Base-by-base conservation (phyloP, 2,329 filamentous ascomycete species). In the Coniochaeta prunicola region DNA sequence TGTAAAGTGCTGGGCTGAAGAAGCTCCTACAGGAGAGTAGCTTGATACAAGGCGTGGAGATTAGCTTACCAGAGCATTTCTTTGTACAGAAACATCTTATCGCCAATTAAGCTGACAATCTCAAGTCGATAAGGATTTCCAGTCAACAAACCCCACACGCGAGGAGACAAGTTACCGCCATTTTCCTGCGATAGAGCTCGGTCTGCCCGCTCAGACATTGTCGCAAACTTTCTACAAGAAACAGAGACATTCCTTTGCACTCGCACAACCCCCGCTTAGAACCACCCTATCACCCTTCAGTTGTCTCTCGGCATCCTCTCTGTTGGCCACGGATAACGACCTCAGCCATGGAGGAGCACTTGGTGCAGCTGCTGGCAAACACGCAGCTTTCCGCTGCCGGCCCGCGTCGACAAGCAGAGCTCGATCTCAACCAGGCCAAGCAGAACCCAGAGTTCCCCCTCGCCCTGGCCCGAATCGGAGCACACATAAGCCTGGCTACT, bases 351-450 rank as follows among this genome's bases (percentile, higher is more conserved):
- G 92, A 96, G 83, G 88, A 96, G 77, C 88, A 96, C 80, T 85
- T 99, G 74, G 87, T 94, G 67, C 87, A 88, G 74, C 83, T 97
- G 72, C 87, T 99, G 64, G 85, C 88, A 68, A 91, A 92, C 75
- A 96, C 92, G 56, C 91, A 96, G 77, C 87, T 87, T 63, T 69
- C 89, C 61, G 84, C 87, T 60, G 87, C 93, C 72, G 86, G 77
- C 58, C 87, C 89, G 59, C 88, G 93, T 73, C 92, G 90, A 72
- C 86, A 90, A 71, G 94, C 94, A 66, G 94, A 99, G 77, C 80
- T 88, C 69, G 89, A 91, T 68, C 83, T 97, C 57, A 85, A 86
- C 71, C 84, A 84, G 64, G 84, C 90, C 63, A 87, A 89, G 70
- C 73, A 80, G 61, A 84, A 84, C 70, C 80, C 83, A 59, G 86